Evolutionary conservation across 768 basidiomycete species (phyloP), one percentile per base, ranked within the genome.

Genomic region (Tricholomella constricta): DNA sequence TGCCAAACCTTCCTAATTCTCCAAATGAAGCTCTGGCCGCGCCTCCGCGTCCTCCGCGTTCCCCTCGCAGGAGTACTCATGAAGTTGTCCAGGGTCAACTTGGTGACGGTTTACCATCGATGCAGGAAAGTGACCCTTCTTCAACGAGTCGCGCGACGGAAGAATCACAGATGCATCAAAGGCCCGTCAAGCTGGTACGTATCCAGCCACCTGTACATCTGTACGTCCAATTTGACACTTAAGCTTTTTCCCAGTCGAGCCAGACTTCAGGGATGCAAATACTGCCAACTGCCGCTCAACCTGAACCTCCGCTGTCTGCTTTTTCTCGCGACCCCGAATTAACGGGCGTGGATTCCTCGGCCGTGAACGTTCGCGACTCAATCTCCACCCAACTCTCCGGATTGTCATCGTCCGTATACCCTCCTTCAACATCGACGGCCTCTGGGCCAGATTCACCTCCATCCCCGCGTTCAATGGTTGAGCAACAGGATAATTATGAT

Each of bases 391-490:
- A 85, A 41, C 73, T 82, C 53, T 89, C 89, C 2, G 79, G 77
- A 9, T 77, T 78, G n/a, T 84, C 87, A 14, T 89, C 89, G 4
- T 91, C 91, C 14, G 70, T 89, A 19, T 92, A 91, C 63, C 89
- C 91, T 47, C 75, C 81, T 42, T 89, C 88, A 36, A 84, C 86
- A 5, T 84, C 84, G 6, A 83, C 83, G 37, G 73, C 78, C 22
- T 83, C 85, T 27, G 79, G 75, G 15, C 80, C 85, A 32, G 84
- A 86, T 48, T 88, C 86, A 4, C 83, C 78, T 10, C 72, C 79
- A 15, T 86, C 84, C 29, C 88, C 87, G 17, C 78, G 73, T 59
- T 86, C 85, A 25, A 73, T 83, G 46, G 69, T 68, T n/a, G 73
- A 67, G 61, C 75, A 69, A 69, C 61, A 55, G 41, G 71, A 73